These are phyloP conservation scores for Aspergillus heteromorphus DNA, from an alignment of 495 filamentous ascomycete species.

Conservation along the genomic window DNA sequence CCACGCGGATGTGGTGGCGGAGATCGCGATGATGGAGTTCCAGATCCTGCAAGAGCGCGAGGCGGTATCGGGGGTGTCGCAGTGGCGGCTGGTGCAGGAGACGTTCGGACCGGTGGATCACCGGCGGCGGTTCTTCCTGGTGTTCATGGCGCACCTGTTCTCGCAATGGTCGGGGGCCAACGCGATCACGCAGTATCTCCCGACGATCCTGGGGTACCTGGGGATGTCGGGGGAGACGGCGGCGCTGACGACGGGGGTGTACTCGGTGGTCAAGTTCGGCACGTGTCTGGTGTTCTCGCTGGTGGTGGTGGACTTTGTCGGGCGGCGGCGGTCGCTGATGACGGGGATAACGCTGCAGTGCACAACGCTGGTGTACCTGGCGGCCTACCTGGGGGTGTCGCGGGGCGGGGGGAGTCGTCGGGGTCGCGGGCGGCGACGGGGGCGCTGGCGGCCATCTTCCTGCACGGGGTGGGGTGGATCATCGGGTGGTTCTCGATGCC, in stretches of 20 bases:
- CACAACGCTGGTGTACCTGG: constrained; percentile 16
- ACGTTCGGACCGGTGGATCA: constrained; percentile 58
- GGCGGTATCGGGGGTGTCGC: constrained; percentile 45
- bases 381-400: constrained; percentile 13
- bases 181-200: constrained; percentile 25
- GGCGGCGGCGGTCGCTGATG: constrained; percentile 48
- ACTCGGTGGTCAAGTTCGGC: constrained; percentile 40
- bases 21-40: constrained; percentile 53
- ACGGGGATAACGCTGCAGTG: constrained; percentile 20
- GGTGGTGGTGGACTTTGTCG: constrained; percentile 61
- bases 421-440: constrained; percentile 31
- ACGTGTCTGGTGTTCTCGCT: constrained; percentile 53
- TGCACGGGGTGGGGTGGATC: constrained; percentile 56
- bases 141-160: constrained; percentile 23
- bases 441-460: constrained; percentile 52
- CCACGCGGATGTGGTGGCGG: constrained; percentile 54
- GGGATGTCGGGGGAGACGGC: constrained; percentile 30
- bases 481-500: constrained; percentile 62
- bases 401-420: constrained; percentile 11
- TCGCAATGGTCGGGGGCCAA: constrained; percentile 28
- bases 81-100: constrained; percentile 56
- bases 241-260: constrained; percentile 40
- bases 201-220: constrained; percentile 26
- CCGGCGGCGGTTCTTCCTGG: constrained; percentile 48
- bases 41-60: constrained; percentile 58